Base-by-base conservation (phyloP, 768 basidiomycete species). In the Lentinula sp. region DNA sequence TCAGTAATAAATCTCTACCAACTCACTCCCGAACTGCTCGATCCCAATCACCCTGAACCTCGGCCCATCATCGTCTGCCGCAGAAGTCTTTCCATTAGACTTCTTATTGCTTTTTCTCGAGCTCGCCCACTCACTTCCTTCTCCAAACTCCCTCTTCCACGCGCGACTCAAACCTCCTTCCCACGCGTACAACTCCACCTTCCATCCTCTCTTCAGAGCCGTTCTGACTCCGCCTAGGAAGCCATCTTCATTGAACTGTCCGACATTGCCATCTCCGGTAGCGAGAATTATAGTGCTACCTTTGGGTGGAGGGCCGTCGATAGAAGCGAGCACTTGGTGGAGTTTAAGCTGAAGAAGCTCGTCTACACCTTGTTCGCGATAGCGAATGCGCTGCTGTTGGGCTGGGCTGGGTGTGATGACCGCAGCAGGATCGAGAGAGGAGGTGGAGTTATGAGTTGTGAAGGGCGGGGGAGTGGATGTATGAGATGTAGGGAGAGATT, bases 151-250 rank as follows among this genome's bases (percentile, higher is more conserved):
- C 54, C 83, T 77, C 71, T 78, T 83, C 91, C 91, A 95, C 21
- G 87, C 80, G 23, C 84, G 80, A 70, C 92, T 93, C 62, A 93
- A 71, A 1, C 91, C 89, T 51, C 87, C 86, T 68, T 91, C 88
- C 88, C 94, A 98, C 0, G 91, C 90, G 74, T 93, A 95, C 67
- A 98, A 69, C 74, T 98, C 95, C n/a, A 98, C 93, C 60, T 80
- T 82, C 95, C 95, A 98, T 2, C 95, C 95, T 51, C 88, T 84
- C 73, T 86, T 88, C 66, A 98, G 75, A 4, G 95, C 95, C 11
- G 87, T 86, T 61, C 91, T 77, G 11, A 95, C 92, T 48, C 90
- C 89, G 0, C 94, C 93, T 28, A 95, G 71, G 75, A 97, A 98
- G 5, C 95, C 95, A 67, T 94, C 90, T 62, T 93, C 90, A 71